Conservation (phyloP, 225 moss, liverwort and hornwort species). For the Ulota crispa region DNA sequence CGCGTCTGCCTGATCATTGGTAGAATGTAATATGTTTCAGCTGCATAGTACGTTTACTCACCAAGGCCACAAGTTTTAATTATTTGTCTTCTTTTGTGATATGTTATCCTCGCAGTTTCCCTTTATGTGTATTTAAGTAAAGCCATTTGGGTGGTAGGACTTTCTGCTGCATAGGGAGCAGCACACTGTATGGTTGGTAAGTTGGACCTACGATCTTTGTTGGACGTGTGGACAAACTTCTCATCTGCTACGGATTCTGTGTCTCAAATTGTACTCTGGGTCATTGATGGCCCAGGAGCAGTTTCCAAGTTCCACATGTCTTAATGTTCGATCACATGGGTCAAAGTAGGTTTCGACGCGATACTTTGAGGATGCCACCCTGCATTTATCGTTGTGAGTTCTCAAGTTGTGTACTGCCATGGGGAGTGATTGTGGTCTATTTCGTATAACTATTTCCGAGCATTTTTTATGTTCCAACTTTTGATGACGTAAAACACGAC, state of each 20-base stretch:
- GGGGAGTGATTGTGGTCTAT: background rate
- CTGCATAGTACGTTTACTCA: constrained; percentile 27
- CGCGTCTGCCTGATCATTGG: constrained; percentile 18
- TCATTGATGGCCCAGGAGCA: background rate
- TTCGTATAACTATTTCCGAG: background rate
- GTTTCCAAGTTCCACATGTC: background rate
- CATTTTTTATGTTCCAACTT: background rate
- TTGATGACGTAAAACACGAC: background rate
- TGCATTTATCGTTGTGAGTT: background rate
- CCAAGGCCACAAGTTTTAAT: constrained; percentile 17
- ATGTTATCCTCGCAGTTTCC: constrained; percentile 11
- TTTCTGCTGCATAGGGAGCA: constrained; percentile 12
- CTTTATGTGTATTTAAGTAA: constrained; percentile 17
- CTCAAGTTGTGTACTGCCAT: background rate
- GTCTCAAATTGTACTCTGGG: background rate
- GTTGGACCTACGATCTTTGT: constrained; percentile 18
- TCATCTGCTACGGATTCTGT: background rate
- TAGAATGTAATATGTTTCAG: constrained; percentile 26
- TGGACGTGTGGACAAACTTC: constrained; percentile 14
- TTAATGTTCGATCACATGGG: background rate
- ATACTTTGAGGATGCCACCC: background rate
- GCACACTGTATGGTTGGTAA: constrained; percentile 26
- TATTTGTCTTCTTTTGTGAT: background rate
- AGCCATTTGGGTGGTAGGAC: constrained; percentile 17
- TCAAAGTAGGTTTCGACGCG: background rate